Percentiles rank a stretch among this genome's conserved stretches.
Evolutionary conservation across 2,329 filamentous ascomycete species (phyloP).

Genomic region (Fusarium sacchari): DNA sequence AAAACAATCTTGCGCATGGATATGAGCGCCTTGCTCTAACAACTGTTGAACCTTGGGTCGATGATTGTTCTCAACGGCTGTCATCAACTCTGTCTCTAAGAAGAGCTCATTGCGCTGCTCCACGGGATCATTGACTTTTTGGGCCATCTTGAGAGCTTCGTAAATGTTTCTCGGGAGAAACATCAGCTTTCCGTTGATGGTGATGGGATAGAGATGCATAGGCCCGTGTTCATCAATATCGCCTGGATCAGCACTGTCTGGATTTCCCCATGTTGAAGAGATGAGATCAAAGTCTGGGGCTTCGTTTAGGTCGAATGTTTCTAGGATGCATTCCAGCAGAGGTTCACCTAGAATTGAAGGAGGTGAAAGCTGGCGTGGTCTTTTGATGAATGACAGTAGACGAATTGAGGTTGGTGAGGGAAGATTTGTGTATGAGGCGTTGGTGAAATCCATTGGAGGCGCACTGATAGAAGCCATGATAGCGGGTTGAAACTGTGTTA

Average conservation of each 20-base stretch:
- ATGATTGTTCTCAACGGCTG: neutral
- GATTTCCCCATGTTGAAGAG: neutral
- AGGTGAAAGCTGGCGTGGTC: neutral
- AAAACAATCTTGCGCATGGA: neutral
- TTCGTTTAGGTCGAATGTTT: neutral
- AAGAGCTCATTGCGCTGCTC: neutral
- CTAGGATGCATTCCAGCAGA: neutral
- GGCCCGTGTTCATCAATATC: neutral
- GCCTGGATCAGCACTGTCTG: neutral
- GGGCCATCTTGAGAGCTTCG: neutral
- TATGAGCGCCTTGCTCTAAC: neutral
- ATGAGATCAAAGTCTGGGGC: neutral
- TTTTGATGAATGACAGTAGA: neutral
- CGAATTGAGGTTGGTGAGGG: neutral
- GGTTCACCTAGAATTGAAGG: neutral
- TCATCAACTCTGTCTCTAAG: neutral
- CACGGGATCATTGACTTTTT: neutral
- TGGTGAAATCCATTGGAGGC: neutral
- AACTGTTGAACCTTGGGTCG: neutral
- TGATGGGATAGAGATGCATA: neutral
- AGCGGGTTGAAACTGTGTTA: fast-evolving
- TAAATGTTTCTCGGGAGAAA: neutral
- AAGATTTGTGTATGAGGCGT: neutral
- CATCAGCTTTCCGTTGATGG: neutral
- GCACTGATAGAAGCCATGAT: neutral